Percentiles rank a stretch among this genome's conserved stretches.
Conservation (phyloP, 768 basidiomycete genomes). For the Scleroderma bovista region DNA sequence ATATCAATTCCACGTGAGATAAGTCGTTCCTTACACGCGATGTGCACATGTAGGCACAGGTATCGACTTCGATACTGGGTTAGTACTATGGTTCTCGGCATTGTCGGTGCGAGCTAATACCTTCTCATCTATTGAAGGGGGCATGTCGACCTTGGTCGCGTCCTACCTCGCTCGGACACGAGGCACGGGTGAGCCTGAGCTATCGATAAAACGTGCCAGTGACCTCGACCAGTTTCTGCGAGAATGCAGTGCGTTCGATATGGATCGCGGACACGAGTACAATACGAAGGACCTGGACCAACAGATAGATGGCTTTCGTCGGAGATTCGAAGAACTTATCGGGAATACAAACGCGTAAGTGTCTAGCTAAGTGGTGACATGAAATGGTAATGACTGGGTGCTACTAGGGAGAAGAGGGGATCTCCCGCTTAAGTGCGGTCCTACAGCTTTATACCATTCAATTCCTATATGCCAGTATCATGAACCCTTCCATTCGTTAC, state of each 20-base stretch:
- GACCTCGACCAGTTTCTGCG: conserved; percentile 66
- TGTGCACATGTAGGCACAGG: conserved; percentile 24
- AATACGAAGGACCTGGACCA: conserved; percentile 3
- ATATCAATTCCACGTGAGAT: too few species aligned
- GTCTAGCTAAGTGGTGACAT: background rate
- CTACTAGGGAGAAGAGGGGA: too few species aligned
- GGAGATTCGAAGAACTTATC: conserved; percentile 25
- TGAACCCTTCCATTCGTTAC: too few species aligned
- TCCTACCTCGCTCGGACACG: conserved; percentile 68
- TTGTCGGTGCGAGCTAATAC: background rate
- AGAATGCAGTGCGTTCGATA: conserved; percentile 48
- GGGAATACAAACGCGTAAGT: conserved; percentile 11
- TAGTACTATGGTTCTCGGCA: conserved; percentile 3
- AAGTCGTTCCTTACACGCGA: background rate
- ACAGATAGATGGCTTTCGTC: conserved; percentile 10
- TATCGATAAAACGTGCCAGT: conserved; percentile 49
- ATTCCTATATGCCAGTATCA: too few species aligned
- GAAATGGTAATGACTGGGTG: too few species aligned
- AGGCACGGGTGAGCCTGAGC: conserved; percentile 66
- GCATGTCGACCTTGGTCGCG: conserved; percentile 61
- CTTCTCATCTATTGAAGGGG: conserved; percentile 35
- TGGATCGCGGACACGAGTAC: conserved; percentile 48
- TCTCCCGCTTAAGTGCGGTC: too few species aligned
- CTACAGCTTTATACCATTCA: too few species aligned
- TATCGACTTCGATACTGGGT: conserved; percentile 39